These are phyloP conservation scores for Aspergillus indologenus DNA, from an alignment of 495 filamentous ascomycete species.

Conservation along the genomic window DNA sequence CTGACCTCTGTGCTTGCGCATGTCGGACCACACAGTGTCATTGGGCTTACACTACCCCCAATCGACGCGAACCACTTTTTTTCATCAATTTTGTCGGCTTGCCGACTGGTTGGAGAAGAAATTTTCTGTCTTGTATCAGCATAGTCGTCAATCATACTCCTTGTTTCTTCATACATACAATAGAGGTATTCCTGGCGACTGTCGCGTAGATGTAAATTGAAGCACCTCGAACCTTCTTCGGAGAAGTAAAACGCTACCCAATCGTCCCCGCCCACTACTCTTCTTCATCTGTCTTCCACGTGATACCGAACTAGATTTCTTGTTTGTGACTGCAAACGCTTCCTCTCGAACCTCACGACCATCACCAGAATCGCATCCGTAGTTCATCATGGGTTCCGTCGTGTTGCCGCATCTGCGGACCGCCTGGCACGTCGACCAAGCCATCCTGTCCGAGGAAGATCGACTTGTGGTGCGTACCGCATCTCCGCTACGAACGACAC, in stretches of 20 bases:
- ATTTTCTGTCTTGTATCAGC: no score
- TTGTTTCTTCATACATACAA: no score
- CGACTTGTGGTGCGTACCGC: slow-evolving; percentile 69
- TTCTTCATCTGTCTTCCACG: neutral
- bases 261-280: neutral
- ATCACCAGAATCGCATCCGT: neutral
- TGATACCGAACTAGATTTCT: no score
- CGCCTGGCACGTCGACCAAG: slow-evolving; percentile 96
- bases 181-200: no score
- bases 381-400: slow-evolving; percentile 73
- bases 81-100: slow-evolving; percentile 57
- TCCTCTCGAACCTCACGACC: neutral
- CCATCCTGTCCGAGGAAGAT: slow-evolving; percentile 89
- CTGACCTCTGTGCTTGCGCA: slow-evolving; percentile 80
- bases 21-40: slow-evolving; percentile 71
- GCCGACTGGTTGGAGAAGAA: slow-evolving; percentile 64
- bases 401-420: slow-evolving; percentile 89
- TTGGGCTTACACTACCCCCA: slow-evolving; percentile 85
- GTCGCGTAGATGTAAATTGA: neutral
- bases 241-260: neutral
- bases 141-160: no score
- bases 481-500: neutral
- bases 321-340: neutral
- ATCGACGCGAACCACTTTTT: slow-evolving; percentile 76
- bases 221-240: neutral